phyloP scores from a whole-genome alignment of 331 rosid species.

The Ulmus americana region DNA sequence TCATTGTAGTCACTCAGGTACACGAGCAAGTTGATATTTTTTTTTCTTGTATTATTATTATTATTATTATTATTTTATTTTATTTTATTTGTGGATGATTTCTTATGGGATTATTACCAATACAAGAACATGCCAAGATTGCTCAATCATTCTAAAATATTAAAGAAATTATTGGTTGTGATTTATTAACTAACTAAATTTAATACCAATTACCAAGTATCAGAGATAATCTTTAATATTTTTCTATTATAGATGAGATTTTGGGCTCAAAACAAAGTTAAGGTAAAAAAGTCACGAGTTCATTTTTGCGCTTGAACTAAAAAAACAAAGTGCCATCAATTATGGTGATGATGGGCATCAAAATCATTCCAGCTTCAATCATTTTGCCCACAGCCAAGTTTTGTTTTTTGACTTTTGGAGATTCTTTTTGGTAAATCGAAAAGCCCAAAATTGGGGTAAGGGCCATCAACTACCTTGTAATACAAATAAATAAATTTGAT shows the following conservation, averaged over 20 bases:
- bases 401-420: slow-evolving; percentile 7
- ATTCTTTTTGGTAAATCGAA: neutral
- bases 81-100: too few species aligned
- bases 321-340: slow-evolving; percentile 20
- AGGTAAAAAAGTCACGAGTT: slow-evolving; percentile 6
- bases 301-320: slow-evolving; percentile 12
- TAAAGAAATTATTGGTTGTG: too few species aligned
- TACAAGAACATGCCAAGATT: too few species aligned
- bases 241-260: too few species aligned
- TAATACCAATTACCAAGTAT: too few species aligned
- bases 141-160: too few species aligned
- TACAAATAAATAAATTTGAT: neutral
- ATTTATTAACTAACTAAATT: too few species aligned
- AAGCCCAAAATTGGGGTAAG: slow-evolving; percentile 27
- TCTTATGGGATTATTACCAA: too few species aligned
- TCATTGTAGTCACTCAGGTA: too few species aligned
- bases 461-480: neutral
- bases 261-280: neutral
- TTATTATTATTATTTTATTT: too few species aligned
- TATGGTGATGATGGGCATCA: slow-evolving; percentile 22
- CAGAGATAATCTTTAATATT: neutral
- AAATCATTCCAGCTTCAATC: slow-evolving; percentile 29
- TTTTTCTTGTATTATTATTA: too few species aligned
- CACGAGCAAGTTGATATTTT: too few species aligned
- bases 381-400: slow-evolving; percentile 22